Evolutionary conservation across 1,284 basidiomycete genomes (phyloP).

Genomic region (Ganoderma multipileum): DNA sequence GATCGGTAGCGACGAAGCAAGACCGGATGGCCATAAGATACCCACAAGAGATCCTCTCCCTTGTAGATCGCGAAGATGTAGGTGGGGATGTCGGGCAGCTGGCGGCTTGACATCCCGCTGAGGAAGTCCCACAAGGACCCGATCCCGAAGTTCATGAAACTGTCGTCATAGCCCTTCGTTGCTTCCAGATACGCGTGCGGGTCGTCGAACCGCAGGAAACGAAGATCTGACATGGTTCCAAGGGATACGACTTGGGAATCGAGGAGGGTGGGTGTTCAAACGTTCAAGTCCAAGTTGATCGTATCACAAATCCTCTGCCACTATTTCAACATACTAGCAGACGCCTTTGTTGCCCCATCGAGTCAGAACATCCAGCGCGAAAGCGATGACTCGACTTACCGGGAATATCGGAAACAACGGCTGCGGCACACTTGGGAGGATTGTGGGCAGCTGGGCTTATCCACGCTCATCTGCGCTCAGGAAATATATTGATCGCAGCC

Average conservation of each 20-base stretch:
- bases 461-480: not conserved
- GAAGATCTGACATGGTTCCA: slow-evolving; percentile 15
- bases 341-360: not conserved
- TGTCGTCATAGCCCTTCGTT: slow-evolving; percentile 25
- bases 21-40: not conserved
- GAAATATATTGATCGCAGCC: not conserved
- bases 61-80: slow-evolving; percentile 24
- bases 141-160: slow-evolving; percentile 30
- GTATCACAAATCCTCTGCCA: not conserved
- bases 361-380: not conserved
- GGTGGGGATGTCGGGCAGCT: not conserved
- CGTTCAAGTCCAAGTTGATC: not conserved
- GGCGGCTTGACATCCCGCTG: not conserved
- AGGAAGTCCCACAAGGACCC: slow-evolving; percentile 26
- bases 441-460: not conserved
- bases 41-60: slow-evolving; percentile 28
- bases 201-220: slow-evolving; percentile 21
- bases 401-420: not conserved
- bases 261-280: not conserved
- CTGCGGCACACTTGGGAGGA: not conserved
- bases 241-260: too few relatives aligned
- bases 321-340: not conserved
- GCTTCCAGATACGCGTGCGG: slow-evolving; percentile 26
- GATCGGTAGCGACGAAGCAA: not conserved
- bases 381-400: slow-evolving; percentile 1